Evolutionary conservation across 495 filamentous ascomycete species (phyloP).

Genomic region (Neurospora sp.): DNA sequence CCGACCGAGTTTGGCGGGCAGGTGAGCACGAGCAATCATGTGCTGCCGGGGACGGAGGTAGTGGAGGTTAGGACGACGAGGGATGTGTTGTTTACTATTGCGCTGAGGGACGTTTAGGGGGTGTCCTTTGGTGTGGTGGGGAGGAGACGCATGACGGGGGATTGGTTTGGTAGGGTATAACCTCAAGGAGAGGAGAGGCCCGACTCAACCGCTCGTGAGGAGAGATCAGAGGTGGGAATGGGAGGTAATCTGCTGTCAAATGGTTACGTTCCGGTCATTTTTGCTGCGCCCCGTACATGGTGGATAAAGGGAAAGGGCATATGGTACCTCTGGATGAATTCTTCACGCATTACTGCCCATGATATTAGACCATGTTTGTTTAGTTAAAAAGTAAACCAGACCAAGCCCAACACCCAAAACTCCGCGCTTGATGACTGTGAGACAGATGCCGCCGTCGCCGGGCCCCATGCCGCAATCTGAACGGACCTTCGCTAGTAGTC

Average conservation of each 20-base stretch:
- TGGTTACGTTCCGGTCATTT: background rate
- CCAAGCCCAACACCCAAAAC: background rate
- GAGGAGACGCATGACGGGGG: background rate
- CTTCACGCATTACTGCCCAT: background rate
- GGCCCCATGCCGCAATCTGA: background rate
- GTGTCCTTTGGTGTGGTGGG: background rate
- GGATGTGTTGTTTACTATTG: slow-evolving; percentile 78
- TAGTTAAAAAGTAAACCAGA: background rate
- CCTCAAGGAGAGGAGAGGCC: background rate
- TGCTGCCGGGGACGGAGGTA: slow-evolving; percentile 38
- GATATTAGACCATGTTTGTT: background rate
- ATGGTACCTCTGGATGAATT: background rate
- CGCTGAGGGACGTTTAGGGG: slow-evolving; percentile 34
- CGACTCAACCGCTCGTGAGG: background rate
- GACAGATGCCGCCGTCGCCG: background rate
- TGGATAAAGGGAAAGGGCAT: background rate
- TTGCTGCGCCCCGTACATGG: background rate
- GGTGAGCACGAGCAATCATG: slow-evolving; percentile 89
- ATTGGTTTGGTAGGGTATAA: background rate
- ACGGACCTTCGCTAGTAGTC: background rate
- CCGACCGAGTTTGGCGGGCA: slow-evolving; percentile 70
- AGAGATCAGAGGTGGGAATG: background rate
- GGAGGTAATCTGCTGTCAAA: background rate
- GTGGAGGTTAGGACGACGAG: slow-evolving; percentile 53
- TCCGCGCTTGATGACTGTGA: background rate